Base-by-base conservation (phyloP, 768 basidiomycete genomes). In the Auriculariales sp. region DNA sequence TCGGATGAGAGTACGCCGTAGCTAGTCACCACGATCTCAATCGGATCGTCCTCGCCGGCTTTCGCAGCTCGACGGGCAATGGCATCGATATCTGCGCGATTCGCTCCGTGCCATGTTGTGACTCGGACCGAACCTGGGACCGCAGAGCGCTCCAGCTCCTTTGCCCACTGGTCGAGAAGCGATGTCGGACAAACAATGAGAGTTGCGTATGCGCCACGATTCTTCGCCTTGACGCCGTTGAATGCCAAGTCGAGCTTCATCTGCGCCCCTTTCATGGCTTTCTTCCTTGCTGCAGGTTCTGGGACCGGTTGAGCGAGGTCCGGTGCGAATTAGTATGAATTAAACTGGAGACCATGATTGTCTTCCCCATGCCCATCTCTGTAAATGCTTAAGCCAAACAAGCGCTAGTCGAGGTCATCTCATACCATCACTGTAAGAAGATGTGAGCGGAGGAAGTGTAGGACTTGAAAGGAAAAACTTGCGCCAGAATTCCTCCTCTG, bases 351-450 rank as follows among this genome's bases (percentile, higher is more conserved):
- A 95, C 64, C 87, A 92, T 92, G 55, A 92, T 91, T 1, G 89
- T 90, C 67, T 93, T 93, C 5, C 90, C 90, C 78, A 93, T 84
- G n/a, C 89, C 89, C 89, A 92, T 36, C 87, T 89, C 48, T 25
- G 28, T 24, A 36, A 29, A 6, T 56, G 12, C 27, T 53, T 11
- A 47, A 3, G n/a, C 6, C 3, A n/a, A n/a, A 10, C 35, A 36
- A 3, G 10, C n/a, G 5, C 15, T 10, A n/a, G 5, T 6, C 22
- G 6, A 22, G 10, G 15, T 0, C 7, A n/a, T n/a, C 6, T n/a
- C 7, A 36, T 36, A 36, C 68, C 68, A 46, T 68, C 68, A 45
- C 67, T 68, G 51, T 4, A 25, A 54, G 28, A n/a, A 31, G 24
- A 46, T 51, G 19, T 52, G 46, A 17, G 47, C 46, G 44, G 24